Evolutionary conservation across 2,329 filamentous ascomycete species (phyloP).

Genomic region (Sporothrix phasma): DNA sequence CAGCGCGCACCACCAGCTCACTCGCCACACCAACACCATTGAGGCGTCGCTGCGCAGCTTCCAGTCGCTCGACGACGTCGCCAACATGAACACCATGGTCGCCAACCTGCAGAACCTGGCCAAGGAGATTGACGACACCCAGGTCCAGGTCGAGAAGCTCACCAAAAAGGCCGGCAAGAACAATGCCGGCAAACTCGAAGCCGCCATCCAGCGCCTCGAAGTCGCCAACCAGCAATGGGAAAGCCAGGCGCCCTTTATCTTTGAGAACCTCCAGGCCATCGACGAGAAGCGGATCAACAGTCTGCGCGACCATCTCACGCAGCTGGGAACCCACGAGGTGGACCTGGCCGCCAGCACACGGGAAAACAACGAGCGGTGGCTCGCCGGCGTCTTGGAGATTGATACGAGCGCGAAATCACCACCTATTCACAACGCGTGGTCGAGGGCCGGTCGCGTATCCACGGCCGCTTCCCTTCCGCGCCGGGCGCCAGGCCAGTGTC

Average conservation of each 20-base stretch:
- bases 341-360: constrained; percentile 74
- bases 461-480: constrained; percentile 31
- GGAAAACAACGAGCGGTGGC: constrained; percentile 63
- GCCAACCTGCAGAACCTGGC: constrained; percentile 71
- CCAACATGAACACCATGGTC: constrained; percentile 70
- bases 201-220: constrained; percentile 62
- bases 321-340: constrained; percentile 84
- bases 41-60: constrained; percentile 76
- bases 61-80: constrained; percentile 62
- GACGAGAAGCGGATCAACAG: constrained; percentile 87
- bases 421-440: constrained; percentile 47
- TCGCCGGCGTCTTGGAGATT: constrained; percentile 76
- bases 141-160: constrained; percentile 78
- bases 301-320: constrained; percentile 80
- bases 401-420: constrained; percentile 78
- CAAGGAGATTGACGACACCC: constrained; percentile 73
- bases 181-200: constrained; percentile 66
- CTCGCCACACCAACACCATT: constrained; percentile 74
- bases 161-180: constrained; percentile 68
- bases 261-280: constrained; percentile 81
- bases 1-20: constrained; percentile 70
- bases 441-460: constrained; percentile 34
- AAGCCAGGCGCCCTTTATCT: constrained; percentile 87
- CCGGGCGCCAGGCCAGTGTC: constrained; percentile 33
- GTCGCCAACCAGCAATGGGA: constrained; percentile 81